Conservation (phyloP, 345 rosid species). For the Linum tenue region DNA sequence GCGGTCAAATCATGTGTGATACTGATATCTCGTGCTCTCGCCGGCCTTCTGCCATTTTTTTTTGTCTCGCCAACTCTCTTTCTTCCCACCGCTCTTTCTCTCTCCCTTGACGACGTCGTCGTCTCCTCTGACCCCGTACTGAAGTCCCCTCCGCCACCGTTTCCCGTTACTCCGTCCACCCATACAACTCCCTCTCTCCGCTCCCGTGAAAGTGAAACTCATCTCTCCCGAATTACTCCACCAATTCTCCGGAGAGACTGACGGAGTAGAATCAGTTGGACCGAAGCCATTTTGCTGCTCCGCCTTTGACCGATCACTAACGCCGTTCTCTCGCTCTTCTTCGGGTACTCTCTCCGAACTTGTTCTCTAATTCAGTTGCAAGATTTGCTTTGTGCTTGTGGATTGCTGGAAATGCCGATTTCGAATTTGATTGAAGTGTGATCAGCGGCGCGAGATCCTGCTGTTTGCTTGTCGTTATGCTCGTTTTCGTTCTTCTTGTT, state of each 20-base stretch:
- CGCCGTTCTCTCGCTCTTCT: conserved; percentile 10
- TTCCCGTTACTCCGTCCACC: neutral
- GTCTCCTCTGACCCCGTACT: conserved; percentile 5
- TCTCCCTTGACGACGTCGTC: neutral
- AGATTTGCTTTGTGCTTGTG: neutral
- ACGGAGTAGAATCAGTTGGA: neutral
- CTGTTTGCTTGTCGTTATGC: neutral
- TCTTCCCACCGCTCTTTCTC: neutral
- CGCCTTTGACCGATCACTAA: neutral
- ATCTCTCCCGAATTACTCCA: conserved; percentile 15
- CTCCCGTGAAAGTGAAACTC: neutral
- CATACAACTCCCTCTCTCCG: neutral
- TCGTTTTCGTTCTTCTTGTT: neutral
- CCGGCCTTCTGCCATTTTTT: conserved; percentile 27
- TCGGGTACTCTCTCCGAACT: neutral
- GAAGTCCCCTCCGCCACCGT: conserved; percentile 12
- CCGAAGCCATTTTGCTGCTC: neutral
- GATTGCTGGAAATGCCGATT: neutral
- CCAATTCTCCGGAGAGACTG: neutral
- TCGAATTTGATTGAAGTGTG: conserved; percentile 4
- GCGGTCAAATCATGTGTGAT: neutral
- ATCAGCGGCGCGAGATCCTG: conserved; percentile 23
- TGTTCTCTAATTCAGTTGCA: neutral
- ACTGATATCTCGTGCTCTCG: conserved; percentile 13
- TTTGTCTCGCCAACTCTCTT: neutral